Evolutionary conservation across 2,329 filamentous ascomycete species (phyloP), one percentile per base, ranked within the genome.

Genomic region (Diaporthe citrichinensis): DNA sequence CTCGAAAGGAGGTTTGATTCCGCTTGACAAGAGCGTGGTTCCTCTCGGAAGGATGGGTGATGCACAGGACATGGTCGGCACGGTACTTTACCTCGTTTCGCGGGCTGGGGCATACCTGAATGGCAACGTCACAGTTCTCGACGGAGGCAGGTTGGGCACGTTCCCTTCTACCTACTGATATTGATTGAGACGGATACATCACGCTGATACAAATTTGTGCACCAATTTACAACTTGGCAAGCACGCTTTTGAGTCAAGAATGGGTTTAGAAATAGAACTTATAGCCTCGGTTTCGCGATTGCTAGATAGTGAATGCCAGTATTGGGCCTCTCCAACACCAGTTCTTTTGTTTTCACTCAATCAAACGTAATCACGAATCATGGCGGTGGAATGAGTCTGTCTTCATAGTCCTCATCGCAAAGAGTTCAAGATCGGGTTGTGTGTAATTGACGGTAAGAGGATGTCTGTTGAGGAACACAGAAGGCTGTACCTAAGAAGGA

Each of bases 51-150:
- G 92, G 61, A 86, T 89, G 76, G 92, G 92, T 1, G 87, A 89
- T 55, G 88, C 91, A 75, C 84, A 90, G 78, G 92, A 94, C 79
- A 90, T 94, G 86, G 90, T 88, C 1, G 92, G 92, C 1, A 86
- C 90, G 65, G 87, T 94, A 36, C 81, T 95, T 69, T 94, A 92
- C 84, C 85, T 94, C 80, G 90, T 90, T 4, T 91, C 90, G 67
- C 85, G 88, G 77, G 92, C 92, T 3, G 93, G 93, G 0, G 90
- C 89, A 4, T 94, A 93, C 81, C 85, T 90, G 78, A 94, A 94
- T 81, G 93, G 92, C 3, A 88, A 88, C 76, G 87, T 92, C 23
- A 83, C 93, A 62, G 83, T 93, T 10, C 85, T 90, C 0, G 93
- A 94, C 80, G 92, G 92, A 67, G 92, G 92, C 1, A 86, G 91